Evolutionary conservation across 1,139 yeast genomes (phyloP), one percentile per base, ranked within the genome.

Genomic region (Kluyveromyces marxianus): DNA sequence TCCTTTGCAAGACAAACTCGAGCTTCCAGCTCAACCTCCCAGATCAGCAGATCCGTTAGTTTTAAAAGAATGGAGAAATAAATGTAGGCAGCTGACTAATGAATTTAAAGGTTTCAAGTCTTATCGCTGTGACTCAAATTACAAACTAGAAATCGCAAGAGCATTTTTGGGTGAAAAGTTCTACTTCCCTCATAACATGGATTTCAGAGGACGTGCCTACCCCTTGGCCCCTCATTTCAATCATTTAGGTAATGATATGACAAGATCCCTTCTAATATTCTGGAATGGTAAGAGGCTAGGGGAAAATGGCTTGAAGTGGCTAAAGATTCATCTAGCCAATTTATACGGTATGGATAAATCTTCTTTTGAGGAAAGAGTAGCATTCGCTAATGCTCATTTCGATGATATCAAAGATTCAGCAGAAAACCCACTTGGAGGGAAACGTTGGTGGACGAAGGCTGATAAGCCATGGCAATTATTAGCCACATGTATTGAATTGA

Each of bases 381-480:
- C 74, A 52, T 92, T 81, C 65, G 79, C 79, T n/a, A 85, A 89
- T 25, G 76, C 77, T 2, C 78, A 86, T 54, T 48, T 88, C 47
- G 81, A 77, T 2, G 72, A 81, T 25, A 71, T 89, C 14, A 63
- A 72, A 42, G 81, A 77, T 44, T 76, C 89, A 7, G 97, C 95
- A 0, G 72, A 70, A 37, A 71, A 85, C 57, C 98, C 98, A 4
- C 67, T 78, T 25, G 68, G 60, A 42, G 74, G 74, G 24, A 64
- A 72, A 39, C 75, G 78, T 10, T 85, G 95, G 88, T 92, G 98
- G 98, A 70, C 69, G 51, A 65, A 70, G 44, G 97, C 95, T 1
- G 97, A 90, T 54, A 84, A 88, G 56, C 97, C 98, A 38, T 92
- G 97, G 95, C 98, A 92, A 67, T 85, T 89, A 24, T 71, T 92